Evolutionary conservation across 306 rosid species (phyloP).

Genomic region (Quercus suber): DNA sequence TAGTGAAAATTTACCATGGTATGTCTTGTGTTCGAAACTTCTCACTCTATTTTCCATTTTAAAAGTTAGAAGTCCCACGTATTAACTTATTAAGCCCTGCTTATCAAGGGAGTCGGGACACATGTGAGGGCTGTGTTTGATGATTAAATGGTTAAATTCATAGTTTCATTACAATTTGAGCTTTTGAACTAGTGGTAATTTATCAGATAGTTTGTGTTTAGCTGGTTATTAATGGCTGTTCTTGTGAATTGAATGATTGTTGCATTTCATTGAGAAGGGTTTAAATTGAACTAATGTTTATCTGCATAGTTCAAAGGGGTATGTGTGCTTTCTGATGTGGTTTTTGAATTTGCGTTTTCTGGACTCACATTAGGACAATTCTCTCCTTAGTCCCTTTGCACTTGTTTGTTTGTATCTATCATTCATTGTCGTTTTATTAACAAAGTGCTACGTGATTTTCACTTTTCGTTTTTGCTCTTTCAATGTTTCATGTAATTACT

Average conservation of each 20-base stretch:
- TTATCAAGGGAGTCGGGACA: too few species aligned
- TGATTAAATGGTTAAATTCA: too few species aligned
- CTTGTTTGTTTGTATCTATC: not conserved
- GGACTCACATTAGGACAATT: not conserved
- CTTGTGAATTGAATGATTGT: conserved; percentile 9
- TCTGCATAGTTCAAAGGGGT: not conserved
- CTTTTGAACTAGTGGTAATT: too few species aligned
- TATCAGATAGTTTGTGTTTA: not conserved
- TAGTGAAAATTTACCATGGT: too few species aligned
- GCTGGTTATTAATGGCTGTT: conserved; percentile 2
- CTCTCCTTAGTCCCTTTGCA: not conserved
- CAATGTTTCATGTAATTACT: not conserved
- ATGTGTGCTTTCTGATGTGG: conserved; percentile 6
- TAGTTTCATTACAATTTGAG: too few species aligned
- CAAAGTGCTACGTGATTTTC: not conserved
- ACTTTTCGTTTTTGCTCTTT: not conserved
- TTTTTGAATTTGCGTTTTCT: not conserved
- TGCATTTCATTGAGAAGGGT: conserved; percentile 5
- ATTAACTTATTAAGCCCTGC: too few species aligned
- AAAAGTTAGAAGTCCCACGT: too few species aligned
- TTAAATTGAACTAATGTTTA: conserved; percentile 8
- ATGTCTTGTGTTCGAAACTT: too few species aligned
- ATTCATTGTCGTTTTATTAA: not conserved
- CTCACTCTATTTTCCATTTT: too few species aligned
- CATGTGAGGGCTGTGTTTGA: too few species aligned